phyloP scores from a whole-genome alignment of 805 yeast species.

The Hanseniaspora guilliermondii region DNA sequence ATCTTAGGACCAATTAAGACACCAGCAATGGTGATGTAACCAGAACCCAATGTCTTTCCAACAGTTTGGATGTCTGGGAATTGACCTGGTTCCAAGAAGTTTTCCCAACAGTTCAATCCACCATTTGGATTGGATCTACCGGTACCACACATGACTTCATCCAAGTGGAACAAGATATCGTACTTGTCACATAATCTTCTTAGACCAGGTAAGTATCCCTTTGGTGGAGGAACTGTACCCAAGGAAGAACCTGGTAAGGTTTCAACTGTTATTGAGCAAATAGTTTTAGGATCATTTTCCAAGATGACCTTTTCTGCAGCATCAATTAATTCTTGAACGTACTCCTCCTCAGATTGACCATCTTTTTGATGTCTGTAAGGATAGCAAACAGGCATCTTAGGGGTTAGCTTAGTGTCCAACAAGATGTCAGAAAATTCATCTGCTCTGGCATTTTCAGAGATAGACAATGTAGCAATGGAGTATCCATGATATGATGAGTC shows the following conservation, averaged over 20 bases:
- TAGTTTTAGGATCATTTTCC: conserved; percentile 34
- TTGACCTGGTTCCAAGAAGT: conserved; percentile 28
- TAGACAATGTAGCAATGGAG: conserved; percentile 35
- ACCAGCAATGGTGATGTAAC: conserved; percentile 39
- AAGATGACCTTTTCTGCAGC: conserved; percentile 33
- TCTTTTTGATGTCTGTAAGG: conserved; percentile 26
- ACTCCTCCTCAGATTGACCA: conserved; percentile 32
- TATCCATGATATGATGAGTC: conserved; percentile 38
- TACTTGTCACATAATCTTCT: conserved; percentile 39
- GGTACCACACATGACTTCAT: conserved; percentile 48
- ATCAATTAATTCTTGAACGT: conserved; percentile 29
- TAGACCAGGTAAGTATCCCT: conserved; percentile 37
- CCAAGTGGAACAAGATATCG: conserved; percentile 38
- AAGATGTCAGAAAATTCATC: conserved; percentile 25
- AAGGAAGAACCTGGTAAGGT: conserved; percentile 37
- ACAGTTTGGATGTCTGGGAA: conserved; percentile 38
- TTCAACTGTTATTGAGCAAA: conserved; percentile 34
- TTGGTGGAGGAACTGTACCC: conserved; percentile 35
- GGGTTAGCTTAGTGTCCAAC: conserved; percentile 20
- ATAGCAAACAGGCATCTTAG: conserved; percentile 27
- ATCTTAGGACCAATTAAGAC: conserved; percentile 32
- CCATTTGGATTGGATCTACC: conserved; percentile 37
- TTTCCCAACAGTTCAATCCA: conserved; percentile 37
- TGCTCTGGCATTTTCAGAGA: conserved; percentile 30
- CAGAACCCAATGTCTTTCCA: conserved; percentile 41